Percentiles rank a stretch among this genome's conserved stretches.
These are phyloP conservation scores for Xeromyces bisporus DNA, from an alignment of 495 filamentous ascomycete genomes.

Conservation along the genomic window DNA sequence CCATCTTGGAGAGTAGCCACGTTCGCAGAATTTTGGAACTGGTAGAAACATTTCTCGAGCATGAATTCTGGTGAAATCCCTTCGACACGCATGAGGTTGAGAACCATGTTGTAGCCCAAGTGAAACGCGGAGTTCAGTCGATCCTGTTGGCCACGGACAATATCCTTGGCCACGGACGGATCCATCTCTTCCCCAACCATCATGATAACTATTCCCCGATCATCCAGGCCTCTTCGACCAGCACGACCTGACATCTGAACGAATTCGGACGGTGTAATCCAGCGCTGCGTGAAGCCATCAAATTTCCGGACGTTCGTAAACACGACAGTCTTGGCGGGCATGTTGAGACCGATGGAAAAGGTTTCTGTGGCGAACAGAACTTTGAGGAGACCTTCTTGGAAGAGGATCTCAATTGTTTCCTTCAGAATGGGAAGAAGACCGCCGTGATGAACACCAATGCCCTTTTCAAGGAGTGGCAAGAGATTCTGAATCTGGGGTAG, in stretches of 20 bases:
- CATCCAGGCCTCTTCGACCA: conserved; percentile 90
- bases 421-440: conserved; percentile 91
- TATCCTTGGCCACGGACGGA: conserved; percentile 77
- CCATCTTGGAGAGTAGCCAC: conserved; percentile 63
- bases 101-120: conserved; percentile 97
- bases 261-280: conserved; percentile 89
- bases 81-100: conserved; percentile 90
- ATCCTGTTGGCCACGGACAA: conserved; percentile 92
- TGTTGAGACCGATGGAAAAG: conserved; percentile 96
- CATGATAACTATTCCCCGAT: conserved; percentile 97
- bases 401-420: conserved; percentile 96
- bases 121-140: conserved; percentile 95
- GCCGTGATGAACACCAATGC: conserved; percentile 94
- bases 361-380: conserved; percentile 96
- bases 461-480: conserved; percentile 71
- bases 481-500: conserved; percentile 86
- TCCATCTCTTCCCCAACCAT: conserved; percentile 97
- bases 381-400: conserved; percentile 96
- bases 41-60: conserved; percentile 91
- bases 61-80: conserved; percentile 94
- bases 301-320: conserved; percentile 94
- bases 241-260: conserved; percentile 97
- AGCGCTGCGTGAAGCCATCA: conserved; percentile 66
- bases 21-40: conserved; percentile 87
- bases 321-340: conserved; percentile 97